Percentiles rank a stretch among this genome's conserved stretches.
Evolutionary conservation across 495 filamentous ascomycete species (phyloP).

Genomic region (Aspergillus coremiiformis): DNA sequence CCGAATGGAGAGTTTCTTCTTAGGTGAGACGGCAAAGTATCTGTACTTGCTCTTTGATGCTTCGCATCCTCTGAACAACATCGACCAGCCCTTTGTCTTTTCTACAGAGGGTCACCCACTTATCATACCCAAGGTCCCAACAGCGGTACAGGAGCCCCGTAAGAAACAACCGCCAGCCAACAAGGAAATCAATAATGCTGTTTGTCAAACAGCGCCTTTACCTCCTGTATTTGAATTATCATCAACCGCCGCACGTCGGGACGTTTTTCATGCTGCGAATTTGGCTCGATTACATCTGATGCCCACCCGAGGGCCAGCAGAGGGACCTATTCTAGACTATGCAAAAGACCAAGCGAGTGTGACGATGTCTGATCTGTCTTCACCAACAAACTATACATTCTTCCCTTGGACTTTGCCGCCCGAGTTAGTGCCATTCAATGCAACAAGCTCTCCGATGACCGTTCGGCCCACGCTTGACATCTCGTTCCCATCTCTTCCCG

Average conservation of each 20-base stretch:
- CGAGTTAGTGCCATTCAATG: conserved; percentile 65
- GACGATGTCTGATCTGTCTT: conserved; percentile 50
- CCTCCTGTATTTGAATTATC: conserved; percentile 62
- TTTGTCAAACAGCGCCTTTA: conserved; percentile 54
- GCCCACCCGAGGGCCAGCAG: conserved; percentile 45
- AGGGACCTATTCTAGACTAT: conserved; percentile 48
- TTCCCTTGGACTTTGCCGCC: conserved; percentile 88
- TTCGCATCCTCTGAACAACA: conserved; percentile 75
- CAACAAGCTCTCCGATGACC: conserved; percentile 58
- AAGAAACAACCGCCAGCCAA: conserved; percentile 4
- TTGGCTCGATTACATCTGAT: conserved; percentile 75
- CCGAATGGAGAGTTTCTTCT: conserved; percentile 98
- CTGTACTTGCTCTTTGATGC: conserved; percentile 82
- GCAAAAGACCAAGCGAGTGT: conserved; percentile 47
- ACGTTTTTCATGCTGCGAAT: conserved; percentile 86
- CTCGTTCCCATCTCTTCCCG: conserved; percentile 67
- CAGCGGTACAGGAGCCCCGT: conserved; percentile 6
- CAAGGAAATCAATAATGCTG: conserved; percentile 8
- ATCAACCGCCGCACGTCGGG: conserved; percentile 70
- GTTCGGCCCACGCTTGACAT: conserved; percentile 63
- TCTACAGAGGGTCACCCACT: conserved; percentile 94
- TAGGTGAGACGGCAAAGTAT: conserved; percentile 94
- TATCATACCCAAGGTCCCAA: conserved; percentile 59
- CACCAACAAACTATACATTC: conserved; percentile 70
- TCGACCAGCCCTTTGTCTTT: conserved; percentile 86